Evolutionary conservation across 2,329 filamentous ascomycete species (phyloP).

Genomic region (Microdochium paspali): DNA sequence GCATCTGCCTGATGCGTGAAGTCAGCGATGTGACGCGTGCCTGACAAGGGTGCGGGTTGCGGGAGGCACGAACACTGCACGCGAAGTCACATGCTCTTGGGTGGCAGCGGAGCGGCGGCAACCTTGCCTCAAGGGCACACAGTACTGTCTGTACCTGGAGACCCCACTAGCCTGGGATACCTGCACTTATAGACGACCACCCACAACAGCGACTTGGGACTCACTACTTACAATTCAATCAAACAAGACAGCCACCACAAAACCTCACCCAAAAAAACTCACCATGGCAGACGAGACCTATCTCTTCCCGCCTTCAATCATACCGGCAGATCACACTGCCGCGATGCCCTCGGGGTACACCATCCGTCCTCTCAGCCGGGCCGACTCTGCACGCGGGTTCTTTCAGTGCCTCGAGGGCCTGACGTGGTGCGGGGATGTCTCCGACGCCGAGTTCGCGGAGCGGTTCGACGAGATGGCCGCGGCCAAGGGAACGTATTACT

Average conservation of each 20-base stretch:
- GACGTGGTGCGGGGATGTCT: conserved; percentile 66
- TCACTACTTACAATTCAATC: no score
- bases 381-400: conserved; percentile 62
- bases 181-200: no score
- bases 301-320: conserved; percentile 48
- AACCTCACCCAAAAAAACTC: no score
- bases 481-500: conserved; percentile 49
- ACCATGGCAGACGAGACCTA: background rate
- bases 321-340: conserved; percentile 51
- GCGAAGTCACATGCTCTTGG: background rate
- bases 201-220: no score
- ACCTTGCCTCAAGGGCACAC: no score
- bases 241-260: no score
- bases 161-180: no score
- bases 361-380: conserved; percentile 58
- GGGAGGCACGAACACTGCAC: background rate
- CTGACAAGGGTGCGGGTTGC: background rate
- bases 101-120: background rate
- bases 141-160: no score
- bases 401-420: conserved; percentile 67
- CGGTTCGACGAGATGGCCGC: conserved; percentile 52
- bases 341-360: conserved; percentile 60
- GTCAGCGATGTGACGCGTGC: background rate
- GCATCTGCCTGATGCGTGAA: background rate
- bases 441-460: conserved; percentile 19